Evolutionary conservation across 305 asterid species (phyloP), one percentile per base, ranked within the genome.

Genomic region (Solanum hybrid): DNA sequence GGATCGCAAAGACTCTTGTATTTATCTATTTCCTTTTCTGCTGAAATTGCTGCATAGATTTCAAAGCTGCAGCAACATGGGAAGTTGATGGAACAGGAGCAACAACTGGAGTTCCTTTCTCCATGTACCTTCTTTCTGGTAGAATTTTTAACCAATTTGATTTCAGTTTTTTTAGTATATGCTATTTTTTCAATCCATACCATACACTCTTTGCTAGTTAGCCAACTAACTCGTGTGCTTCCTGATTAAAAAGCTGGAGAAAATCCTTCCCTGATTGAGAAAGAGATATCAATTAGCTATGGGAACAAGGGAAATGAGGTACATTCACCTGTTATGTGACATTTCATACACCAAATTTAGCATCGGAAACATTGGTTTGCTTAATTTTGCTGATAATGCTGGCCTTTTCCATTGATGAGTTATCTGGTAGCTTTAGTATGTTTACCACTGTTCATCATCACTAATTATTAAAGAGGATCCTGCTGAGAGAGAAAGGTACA

Each of bases 251-350:
- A 89, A 94, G 98, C 96, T 93, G 96, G 93, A 87, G 91, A 91
- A 81, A 90, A 85, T 92, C 79, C 89, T 71, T 92, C 88, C 81
- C 89, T 92, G 86, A 92, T 90, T 37, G 96, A 89, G 85, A 93
- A 93, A 88, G 99, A 97, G 94, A 94, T 95, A 92, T 92, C 96
- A 86, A 97, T 97, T 92, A 97, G 98, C 90, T 97, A 97, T 51
- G 99, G 99, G 35, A 89, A 93, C 96, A 97, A 97, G 95, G 99
- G 99, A 84, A 96, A 95, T 92, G 99, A 97, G 99, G 99, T 97
- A 93, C 86, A 76, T 36, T 84, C 85, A 51, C 87, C 85, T 88
- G 71, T 87, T 85, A 42, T 82, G 27, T 82, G 87, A 42, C 10
- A 81, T 81, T 40, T 81, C 86, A 40, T 81, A 26, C 87, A 9